Percentiles rank a stretch among this genome's conserved stretches.
phyloP scores from a whole-genome alignment of 169 alveolate genomes.

The Plasmodium yoelii region DNA sequence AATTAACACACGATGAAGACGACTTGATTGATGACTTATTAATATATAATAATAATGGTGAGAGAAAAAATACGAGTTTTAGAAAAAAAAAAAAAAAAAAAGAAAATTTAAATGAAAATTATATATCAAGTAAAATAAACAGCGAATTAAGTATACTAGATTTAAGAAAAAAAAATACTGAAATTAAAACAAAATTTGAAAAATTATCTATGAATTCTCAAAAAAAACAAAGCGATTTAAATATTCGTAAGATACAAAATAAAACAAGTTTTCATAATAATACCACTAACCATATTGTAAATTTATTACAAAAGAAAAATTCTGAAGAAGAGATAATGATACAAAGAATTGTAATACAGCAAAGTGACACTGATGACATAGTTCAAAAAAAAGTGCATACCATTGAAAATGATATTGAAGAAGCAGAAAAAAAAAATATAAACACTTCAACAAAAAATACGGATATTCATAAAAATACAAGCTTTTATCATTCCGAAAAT shows the following conservation, averaged over 20 bases:
- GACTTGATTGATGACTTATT: no score
- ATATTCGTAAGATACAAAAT: constrained; percentile 1
- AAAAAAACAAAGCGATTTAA: constrained; percentile 12
- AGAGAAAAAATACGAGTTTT: background rate
- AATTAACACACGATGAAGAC: no score
- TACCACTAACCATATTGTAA: background rate
- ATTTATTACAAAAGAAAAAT: background rate
- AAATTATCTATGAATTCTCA: constrained; percentile 21
- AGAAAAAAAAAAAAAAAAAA: constrained; percentile 15
- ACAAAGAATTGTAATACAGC: constrained; percentile 24
- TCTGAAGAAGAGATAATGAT: constrained; percentile 40
- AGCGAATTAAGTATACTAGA: constrained; percentile 30
- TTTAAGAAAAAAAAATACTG: constrained; percentile 45
- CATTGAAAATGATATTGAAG: constrained; percentile 34
- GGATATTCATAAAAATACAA: constrained; percentile 12
- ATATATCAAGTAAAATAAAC: constrained; percentile 15
- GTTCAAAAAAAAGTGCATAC: constrained; percentile 42
- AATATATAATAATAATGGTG: no score
- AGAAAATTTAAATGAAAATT: background rate
- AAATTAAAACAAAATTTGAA: constrained; percentile 40
- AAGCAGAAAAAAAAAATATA: constrained; percentile 14
- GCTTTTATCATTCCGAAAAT: background rate
- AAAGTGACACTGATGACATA: constrained; percentile 30
- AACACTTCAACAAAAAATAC: constrained; percentile 4
- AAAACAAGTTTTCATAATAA: constrained; percentile 8